Evolutionary conservation across 345 rosid genomes (phyloP).

Genomic region (Litchi chinensis): DNA sequence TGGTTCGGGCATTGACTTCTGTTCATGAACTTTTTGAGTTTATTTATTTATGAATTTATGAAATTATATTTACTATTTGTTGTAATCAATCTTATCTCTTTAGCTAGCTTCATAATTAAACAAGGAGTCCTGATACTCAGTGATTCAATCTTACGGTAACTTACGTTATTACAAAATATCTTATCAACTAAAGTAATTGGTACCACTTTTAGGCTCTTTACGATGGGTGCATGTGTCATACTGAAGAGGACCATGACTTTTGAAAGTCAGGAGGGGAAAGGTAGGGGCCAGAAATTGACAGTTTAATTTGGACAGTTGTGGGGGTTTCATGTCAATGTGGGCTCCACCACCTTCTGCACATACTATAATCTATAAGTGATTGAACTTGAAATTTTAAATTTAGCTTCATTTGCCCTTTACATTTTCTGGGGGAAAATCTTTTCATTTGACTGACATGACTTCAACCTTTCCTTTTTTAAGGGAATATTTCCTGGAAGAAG

Average conservation of each 20-base stretch:
- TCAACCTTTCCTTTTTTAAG: neutral
- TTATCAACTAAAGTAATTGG: neutral
- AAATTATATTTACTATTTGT: neutral
- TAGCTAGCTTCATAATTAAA: neutral
- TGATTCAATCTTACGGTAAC: too few relatives aligned
- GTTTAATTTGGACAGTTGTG: neutral
- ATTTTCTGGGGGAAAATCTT: neutral
- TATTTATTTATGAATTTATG: neutral
- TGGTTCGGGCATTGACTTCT: slow-evolving; percentile 99
- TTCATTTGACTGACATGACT: slow-evolving; percentile 10
- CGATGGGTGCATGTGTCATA: neutral
- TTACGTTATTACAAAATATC: too few relatives aligned
- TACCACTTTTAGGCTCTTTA: neutral
- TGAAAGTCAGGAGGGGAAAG: neutral
- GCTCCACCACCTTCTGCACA: slow-evolving; percentile 2
- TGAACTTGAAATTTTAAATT: neutral
- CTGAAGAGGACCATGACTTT: neutral
- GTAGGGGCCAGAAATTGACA: slow-evolving; percentile 12
- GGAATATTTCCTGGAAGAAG: neutral
- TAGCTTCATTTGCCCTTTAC: neutral
- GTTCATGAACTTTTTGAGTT: slow-evolving; percentile 32
- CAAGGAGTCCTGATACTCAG: too few relatives aligned
- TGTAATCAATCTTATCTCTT: neutral
- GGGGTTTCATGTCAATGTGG: slow-evolving; percentile 10
- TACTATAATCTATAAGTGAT: neutral